Base-by-base conservation (phyloP, 768 basidiomycete genomes). In the Leccinellum albellum region DNA sequence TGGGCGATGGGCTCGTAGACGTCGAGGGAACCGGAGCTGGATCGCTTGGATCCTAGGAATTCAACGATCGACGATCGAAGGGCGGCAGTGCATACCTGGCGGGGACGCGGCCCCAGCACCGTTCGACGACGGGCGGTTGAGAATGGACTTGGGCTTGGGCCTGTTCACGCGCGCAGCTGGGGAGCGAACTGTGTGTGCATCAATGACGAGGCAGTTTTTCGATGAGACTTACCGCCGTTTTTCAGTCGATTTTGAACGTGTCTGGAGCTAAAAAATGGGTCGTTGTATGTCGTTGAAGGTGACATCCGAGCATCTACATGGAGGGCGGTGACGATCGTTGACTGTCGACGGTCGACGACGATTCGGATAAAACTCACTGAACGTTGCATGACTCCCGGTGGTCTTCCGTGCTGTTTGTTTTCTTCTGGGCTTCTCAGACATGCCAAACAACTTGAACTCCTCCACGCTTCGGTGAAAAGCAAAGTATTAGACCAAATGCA, bases 371-470 rank as follows among this genome's bases (percentile, higher is more conserved):
- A 21, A 50, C 64, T 58, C 46, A 66, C 61, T 17, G 3, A 61
- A n/a, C 5, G 0, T 14, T 2, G 24, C 1, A 40, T 65, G 65
- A 0, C 10, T 54, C 4, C 65, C 66, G 0, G 63, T 67, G 0
- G 60, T 62, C 37, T 66, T 66, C 26, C 61, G 63, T 1, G 65
- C 65, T 3, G 66, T 66, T 17, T 65, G 58, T 56, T 53, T 68
- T 20, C 51, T 67, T 15, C 1, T 53, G 40, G 10, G 1, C 28
- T 28, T 6, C 24, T 23, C 44, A 6, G 54, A 28, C 56, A 65
- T 65, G 42, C 29, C 17, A n/a, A 48, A 6, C n/a, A n/a, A n/a
- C n/a, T n/a, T n/a, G 28, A 32, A 9, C 21, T n/a, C 7, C 17
- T 29, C 47, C 12, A 50, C 6, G 29, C 12, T 31, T 50, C n/a